Conservation (phyloP, 2,329 filamentous ascomycete genomes). For the Biscogniauxia marginata region DNA sequence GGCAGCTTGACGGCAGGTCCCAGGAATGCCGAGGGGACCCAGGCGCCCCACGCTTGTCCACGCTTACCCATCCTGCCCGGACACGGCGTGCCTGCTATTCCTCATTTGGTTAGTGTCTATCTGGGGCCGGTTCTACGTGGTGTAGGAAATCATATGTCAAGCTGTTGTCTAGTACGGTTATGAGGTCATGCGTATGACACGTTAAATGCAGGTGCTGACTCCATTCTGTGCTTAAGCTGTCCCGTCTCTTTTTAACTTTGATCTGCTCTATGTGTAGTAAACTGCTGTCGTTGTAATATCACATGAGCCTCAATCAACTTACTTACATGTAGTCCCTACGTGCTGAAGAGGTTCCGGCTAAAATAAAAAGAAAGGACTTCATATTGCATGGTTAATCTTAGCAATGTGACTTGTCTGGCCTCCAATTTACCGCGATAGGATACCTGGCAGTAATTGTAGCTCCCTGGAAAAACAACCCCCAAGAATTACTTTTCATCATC, state of each 20-base stretch:
- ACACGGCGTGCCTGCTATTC: constrained; percentile 9
- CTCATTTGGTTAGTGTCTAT: constrained; percentile 9
- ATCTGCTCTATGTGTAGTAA: background rate
- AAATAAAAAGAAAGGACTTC: background rate
- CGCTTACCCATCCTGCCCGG: constrained; percentile 5
- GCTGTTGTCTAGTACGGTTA: background rate
- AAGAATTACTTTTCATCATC: too few relatives aligned
- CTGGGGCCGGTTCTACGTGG: background rate
- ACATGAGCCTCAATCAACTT: background rate
- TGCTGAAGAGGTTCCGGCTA: background rate
- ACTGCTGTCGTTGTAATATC: too few relatives aligned
- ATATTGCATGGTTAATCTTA: background rate
- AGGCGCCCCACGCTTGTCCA: background rate
- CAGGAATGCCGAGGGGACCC: constrained; percentile 31
- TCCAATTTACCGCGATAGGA: background rate
- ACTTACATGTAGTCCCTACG: background rate
- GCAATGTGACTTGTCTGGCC: background rate
- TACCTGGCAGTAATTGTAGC: background rate
- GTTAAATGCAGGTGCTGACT: background rate
- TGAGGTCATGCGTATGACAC: background rate
- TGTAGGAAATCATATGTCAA: background rate
- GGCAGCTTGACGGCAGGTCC: constrained; percentile 26
- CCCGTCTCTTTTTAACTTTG: background rate
- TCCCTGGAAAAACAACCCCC: background rate
- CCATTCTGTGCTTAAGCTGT: background rate